Conservation (phyloP, 2,329 filamentous ascomycete genomes). For the Pseudogymnoascus sp. region DNA sequence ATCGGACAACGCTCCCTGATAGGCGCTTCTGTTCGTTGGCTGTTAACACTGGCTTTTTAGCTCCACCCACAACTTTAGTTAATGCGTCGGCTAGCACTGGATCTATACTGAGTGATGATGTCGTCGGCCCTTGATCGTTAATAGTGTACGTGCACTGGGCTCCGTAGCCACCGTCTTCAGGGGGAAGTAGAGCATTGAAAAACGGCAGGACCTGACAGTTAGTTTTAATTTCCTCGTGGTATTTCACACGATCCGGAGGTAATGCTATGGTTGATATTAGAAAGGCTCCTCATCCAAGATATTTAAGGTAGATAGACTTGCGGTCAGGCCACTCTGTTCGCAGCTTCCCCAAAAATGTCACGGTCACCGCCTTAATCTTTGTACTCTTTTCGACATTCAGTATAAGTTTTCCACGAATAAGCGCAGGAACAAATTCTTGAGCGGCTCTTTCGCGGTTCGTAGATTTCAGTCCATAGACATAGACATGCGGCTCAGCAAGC, state of each 20-base stretch:
- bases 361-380: constrained; percentile 84
- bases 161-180: constrained; percentile 51
- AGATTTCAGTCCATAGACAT: constrained; percentile 71
- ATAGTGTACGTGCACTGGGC: constrained; percentile 50
- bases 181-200: constrained; percentile 69
- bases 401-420: constrained; percentile 76
- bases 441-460: constrained; percentile 41
- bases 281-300: not conserved
- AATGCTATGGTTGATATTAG: constrained; percentile 47
- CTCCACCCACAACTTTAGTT: not conserved
- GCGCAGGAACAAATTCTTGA: constrained; percentile 47
- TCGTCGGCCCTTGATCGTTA: constrained; percentile 20
- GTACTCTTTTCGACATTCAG: constrained; percentile 78
- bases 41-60: not conserved
- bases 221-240: constrained; percentile 75
- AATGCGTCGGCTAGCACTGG: not conserved
- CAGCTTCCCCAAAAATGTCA: constrained; percentile 78
- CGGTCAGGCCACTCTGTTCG: constrained; percentile 94
- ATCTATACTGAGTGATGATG: constrained; percentile 20
- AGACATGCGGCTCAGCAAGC: constrained; percentile 72
- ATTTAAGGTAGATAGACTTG: constrained; percentile 37
- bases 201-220: constrained; percentile 87
- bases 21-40: constrained; percentile 39
- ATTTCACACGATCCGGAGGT: constrained; percentile 74
- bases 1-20: constrained; percentile 56